These are phyloP conservation scores for Pleurotus giganteus DNA, from an alignment of 768 basidiomycete species.

Conservation along the genomic window DNA sequence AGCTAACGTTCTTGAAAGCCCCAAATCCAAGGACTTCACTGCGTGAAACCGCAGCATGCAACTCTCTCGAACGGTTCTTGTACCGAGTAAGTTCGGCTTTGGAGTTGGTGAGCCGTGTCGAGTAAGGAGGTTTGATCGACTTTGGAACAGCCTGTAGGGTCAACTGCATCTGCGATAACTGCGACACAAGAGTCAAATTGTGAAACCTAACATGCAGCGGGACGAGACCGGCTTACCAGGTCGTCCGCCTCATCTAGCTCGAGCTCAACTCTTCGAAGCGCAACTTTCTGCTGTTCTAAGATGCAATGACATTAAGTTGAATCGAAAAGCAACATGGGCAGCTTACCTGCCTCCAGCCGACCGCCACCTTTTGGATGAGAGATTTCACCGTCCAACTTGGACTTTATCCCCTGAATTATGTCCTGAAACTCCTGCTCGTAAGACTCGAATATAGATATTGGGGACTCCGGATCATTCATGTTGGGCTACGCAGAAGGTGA, in stretches of 20 bases:
- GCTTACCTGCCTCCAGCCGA: constrained; percentile 15
- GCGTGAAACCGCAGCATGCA: constrained; percentile 64
- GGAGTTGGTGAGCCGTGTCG: constrained; percentile 60
- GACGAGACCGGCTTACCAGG: constrained; percentile 54
- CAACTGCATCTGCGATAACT: constrained; percentile 94
- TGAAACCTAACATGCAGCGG: background rate
- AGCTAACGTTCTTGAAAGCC: constrained; percentile 22
- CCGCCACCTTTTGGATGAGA: constrained; percentile 68
- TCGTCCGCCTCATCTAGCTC: constrained; percentile 95
- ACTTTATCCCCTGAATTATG: constrained; percentile 61
- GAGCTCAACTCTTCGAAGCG: constrained; percentile 77
- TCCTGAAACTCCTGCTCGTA: constrained; percentile 86
- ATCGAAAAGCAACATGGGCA: background rate
- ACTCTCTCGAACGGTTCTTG: constrained; percentile 77
- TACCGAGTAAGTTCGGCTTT: constrained; percentile 71
- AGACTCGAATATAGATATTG: constrained; percentile 67
- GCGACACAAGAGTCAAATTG: constrained; percentile 4
- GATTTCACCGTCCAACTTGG: constrained; percentile 74
- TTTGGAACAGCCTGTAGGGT: constrained; percentile 91
- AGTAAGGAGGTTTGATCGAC: constrained; percentile 72
- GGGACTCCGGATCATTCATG: constrained; percentile 28
- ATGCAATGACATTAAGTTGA: background rate
- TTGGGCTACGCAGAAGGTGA: no score
- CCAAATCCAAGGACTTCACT: constrained; percentile 46
- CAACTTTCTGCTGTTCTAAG: constrained; percentile 78